Conservation (phyloP, 352 stramenopile genomes). For the Achlya hypogyna region DNA sequence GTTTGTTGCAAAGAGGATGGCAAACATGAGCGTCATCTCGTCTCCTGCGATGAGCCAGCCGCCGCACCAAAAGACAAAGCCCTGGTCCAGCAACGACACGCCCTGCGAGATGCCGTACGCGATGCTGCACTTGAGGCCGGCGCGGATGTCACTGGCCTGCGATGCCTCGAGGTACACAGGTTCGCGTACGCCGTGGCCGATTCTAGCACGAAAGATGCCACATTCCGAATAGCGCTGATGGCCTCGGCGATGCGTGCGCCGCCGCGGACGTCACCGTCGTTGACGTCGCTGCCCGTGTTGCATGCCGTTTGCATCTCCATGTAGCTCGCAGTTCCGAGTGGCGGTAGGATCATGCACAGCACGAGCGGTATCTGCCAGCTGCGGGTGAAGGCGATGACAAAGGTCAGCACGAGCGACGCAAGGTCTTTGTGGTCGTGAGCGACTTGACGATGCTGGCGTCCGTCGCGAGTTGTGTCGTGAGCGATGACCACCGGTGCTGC, state of each 20-base stretch:
- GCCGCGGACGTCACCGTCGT: constrained; percentile 35
- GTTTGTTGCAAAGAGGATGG: constrained; percentile 46
- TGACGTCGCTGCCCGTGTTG: constrained; percentile 34
- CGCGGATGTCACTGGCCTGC: constrained; percentile 31
- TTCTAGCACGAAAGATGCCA: constrained; percentile 53
- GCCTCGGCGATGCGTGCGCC: constrained; percentile 35
- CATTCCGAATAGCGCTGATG: constrained; percentile 43
- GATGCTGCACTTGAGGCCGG: constrained; percentile 41
- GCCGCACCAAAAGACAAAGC: constrained; percentile 68
- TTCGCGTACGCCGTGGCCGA: constrained; percentile 28
- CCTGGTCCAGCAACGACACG: constrained; percentile 53
- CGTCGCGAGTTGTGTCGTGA: constrained; percentile 35
- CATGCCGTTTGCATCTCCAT: constrained; percentile 25
- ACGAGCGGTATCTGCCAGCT: constrained; percentile 56
- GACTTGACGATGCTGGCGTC: constrained; percentile 26
- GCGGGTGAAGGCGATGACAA: constrained; percentile 40
- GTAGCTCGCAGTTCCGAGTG: constrained; percentile 25
- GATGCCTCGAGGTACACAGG: constrained; percentile 28
- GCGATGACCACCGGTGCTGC: too few species aligned
- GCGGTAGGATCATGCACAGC: constrained; percentile 28
- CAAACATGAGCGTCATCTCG: constrained; percentile 64
- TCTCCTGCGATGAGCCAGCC: constrained; percentile 45
- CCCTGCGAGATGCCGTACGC: constrained; percentile 61
- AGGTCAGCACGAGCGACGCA: constrained; percentile 23
- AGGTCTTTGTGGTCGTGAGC: constrained; percentile 26